These are phyloP conservation scores for Alisma plantagoaquatica DNA, from an alignment of 106 monocot species.

Conservation along the genomic window DNA sequence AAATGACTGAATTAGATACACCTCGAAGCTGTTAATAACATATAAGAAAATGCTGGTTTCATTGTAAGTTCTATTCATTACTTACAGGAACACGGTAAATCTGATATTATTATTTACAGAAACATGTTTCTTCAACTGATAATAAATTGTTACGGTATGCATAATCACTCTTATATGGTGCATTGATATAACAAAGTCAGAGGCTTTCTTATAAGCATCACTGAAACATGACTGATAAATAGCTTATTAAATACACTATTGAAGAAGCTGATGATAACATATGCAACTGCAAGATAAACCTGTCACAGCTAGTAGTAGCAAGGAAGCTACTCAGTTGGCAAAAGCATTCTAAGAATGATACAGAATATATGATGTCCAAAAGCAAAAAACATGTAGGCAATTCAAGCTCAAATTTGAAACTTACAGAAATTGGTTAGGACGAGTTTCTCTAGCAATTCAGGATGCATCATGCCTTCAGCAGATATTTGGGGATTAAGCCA, in stretches of 20 bases:
- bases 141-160: no score
- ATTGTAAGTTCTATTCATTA: neutral
- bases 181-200: no score
- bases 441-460: slow-evolving; percentile 85
- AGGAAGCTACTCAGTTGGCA: no score
- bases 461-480: slow-evolving; percentile 93
- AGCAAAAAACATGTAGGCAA: neutral
- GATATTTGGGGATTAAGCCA: slow-evolving; percentile 81
- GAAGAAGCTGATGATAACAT: neutral
- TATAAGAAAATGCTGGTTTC: neutral
- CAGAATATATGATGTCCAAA: neutral
- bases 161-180: no score
- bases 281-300: no score
- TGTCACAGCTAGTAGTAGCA: no score
- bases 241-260: neutral
- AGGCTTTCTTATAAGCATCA: no score
- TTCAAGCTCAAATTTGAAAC: slow-evolving; percentile 8
- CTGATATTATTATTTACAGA: no score
- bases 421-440: slow-evolving; percentile 90
- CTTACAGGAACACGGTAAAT: neutral
- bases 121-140: no score
- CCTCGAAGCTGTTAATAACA: neutral
- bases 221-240: no score
- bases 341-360: neutral
- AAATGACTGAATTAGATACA: neutral